Conservation (phyloP, 2,329 filamentous ascomycete genomes). For the Aspergillus sergii region DNA sequence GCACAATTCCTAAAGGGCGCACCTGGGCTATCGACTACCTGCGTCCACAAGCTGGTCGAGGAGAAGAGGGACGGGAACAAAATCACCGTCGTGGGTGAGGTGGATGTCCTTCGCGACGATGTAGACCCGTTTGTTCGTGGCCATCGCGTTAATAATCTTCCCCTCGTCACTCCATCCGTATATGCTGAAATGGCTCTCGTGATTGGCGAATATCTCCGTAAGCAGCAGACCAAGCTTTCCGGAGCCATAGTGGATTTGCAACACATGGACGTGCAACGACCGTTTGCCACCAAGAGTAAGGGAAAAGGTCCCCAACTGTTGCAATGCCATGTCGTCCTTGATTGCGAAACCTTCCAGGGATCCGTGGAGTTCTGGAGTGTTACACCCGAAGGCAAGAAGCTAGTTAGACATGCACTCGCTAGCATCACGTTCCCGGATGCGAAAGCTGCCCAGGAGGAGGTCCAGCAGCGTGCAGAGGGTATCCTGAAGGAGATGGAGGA, state of each 20-base stretch:
- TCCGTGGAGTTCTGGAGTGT: conserved; percentile 40
- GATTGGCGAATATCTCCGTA: not conserved
- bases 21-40: conserved; percentile 14
- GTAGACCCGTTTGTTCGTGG: not conserved
- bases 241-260: not conserved
- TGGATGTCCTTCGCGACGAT: not conserved
- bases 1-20: conserved; percentile 25
- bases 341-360: conserved; percentile 30
- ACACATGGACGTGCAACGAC: not conserved
- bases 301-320: not conserved
- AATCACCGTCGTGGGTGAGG: conserved; percentile 1
- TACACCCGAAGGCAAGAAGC: conserved; percentile 40
- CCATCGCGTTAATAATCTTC: not conserved
- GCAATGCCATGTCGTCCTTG: not conserved
- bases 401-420: conserved; percentile 40
- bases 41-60: conserved; percentile 35
- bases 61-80: not conserved
- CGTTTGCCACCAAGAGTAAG: not conserved
- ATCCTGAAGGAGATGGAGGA: not conserved
- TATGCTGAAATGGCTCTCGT: not conserved
- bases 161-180: not conserved
- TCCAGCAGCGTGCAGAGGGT: not conserved
- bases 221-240: not conserved
- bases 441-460: not conserved
- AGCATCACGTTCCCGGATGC: conserved; percentile 36